Conservation (phyloP, 1,284 basidiomycete species). For the Melampsora abietis-canadensis region DNA sequence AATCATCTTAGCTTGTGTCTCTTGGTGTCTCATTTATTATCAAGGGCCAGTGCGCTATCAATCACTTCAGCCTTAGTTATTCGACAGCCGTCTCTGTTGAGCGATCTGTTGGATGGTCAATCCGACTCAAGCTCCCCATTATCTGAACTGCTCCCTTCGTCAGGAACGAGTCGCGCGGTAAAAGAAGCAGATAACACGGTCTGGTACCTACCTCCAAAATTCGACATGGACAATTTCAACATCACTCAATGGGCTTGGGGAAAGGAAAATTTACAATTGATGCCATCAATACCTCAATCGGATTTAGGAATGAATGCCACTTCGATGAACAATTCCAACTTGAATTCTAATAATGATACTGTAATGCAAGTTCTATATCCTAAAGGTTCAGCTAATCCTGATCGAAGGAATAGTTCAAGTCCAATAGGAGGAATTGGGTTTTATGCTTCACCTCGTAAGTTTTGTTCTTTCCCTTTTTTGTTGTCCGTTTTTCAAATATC, state of each 20-base stretch:
- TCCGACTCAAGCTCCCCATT: no score
- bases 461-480: neutral
- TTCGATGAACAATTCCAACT: neutral
- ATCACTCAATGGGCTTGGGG: slow-evolving; percentile 11
- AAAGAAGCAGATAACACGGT: neutral
- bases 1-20: no score
- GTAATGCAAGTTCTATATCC: slow-evolving; percentile 21
- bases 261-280: neutral
- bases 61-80: no score
- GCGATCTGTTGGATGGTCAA: no score
- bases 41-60: no score
- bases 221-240: neutral
- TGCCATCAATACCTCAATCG: neutral
- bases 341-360: neutral
- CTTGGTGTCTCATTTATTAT: no score
- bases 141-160: no score
- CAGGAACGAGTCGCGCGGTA: no score
- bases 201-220: slow-evolving; percentile 6
- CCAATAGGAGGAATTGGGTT: slow-evolving; percentile 8
- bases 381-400: slow-evolving; percentile 13
- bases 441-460: neutral
- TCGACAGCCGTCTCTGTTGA: no score
- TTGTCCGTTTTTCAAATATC: neutral
- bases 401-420: neutral
- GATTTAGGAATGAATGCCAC: neutral